Base-by-base conservation (phyloP, 805 yeast genomes). In the Suhomyces vadensis region DNA sequence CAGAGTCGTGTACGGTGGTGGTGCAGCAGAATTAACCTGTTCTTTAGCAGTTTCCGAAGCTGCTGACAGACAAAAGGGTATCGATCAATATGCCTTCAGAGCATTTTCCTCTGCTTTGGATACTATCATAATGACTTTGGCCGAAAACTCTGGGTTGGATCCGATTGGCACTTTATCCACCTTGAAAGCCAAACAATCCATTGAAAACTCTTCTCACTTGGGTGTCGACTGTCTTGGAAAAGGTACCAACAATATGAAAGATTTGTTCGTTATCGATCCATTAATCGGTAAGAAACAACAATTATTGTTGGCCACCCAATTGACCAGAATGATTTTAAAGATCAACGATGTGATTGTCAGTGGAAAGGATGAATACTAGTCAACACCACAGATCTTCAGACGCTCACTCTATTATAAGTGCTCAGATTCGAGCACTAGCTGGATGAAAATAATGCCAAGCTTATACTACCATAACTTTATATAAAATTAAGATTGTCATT, bases 1-100 rank as follows among this genome's bases (percentile, higher is more conserved):
- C 63, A 80, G 97, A 65, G 88, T 94, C 37, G 97, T 95, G n/a
- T 94, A 94, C 61, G 99, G 99, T 51, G 99, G 99, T 56, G 99
- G 99, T 54, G 96, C 99, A 17, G 95, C 98, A 27, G 99, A 94
- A 71, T 83, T 94, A 42, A 78, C 96, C 2, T 86, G 96, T 74
- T 90, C 98, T 10, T 71, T 94, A 55, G 95, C 94, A 13, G 96
- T 94, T 11, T 75, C 89, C 45, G 87, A 85, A 39, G 96, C 86
- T 52, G 97, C 98, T 39, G 97, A 92, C 65, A 82, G 80, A 60
- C 95, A 87, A 67, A 83, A 83, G 56, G 98, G 98, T 46, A 92
- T 92, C 51, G 97, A 92, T 58, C 99, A 95, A 73, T 94, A 94
- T 64, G 98, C 98, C 0, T 89, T 94, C 82, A 83, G 97, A 61